These are phyloP conservation scores for Auxenochlorella pyrenoidosa DNA, from an alignment of 139 green algal species.

Conservation along the genomic window DNA sequence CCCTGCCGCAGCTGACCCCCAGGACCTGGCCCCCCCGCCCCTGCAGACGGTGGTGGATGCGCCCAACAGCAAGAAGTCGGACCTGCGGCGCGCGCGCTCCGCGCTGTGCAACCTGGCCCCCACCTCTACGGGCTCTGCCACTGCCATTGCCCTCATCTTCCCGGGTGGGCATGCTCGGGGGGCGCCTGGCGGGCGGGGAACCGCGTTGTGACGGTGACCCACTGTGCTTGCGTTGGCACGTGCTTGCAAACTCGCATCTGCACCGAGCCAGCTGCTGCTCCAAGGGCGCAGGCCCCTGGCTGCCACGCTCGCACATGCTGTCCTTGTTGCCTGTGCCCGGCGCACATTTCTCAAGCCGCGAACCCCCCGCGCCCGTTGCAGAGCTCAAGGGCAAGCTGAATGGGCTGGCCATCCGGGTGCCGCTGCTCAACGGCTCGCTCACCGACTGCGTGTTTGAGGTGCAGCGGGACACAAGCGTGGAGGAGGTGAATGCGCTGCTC, in stretches of 20 bases:
- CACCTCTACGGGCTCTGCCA: constrained; percentile 86
- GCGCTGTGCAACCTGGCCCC: constrained; percentile 87
- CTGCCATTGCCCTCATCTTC: constrained; percentile 90
- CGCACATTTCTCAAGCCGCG: neutral
- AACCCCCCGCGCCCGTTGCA: neutral
- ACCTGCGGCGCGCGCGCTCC: constrained; percentile 80
- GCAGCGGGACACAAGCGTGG: constrained; percentile 61
- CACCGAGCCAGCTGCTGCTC: too few species aligned
- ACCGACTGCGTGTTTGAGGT: constrained; percentile 85
- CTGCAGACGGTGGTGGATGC: constrained; percentile 83
- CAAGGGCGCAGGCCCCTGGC: too few species aligned
- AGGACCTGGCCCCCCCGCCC: too few species aligned
- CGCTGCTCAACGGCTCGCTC: constrained; percentile 86
- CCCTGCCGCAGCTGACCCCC: too few species aligned
- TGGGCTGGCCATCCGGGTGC: constrained; percentile 87
- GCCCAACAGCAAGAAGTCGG: constrained; percentile 86
- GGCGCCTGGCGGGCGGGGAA: too few species aligned
- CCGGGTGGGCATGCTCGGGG: constrained; percentile 35
- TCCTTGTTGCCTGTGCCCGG: neutral
- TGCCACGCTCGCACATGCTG: too few species aligned
- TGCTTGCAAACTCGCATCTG: too few species aligned
- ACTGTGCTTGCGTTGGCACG: too few species aligned
- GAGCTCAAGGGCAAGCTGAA: constrained; percentile 94
- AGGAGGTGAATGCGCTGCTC: constrained; percentile 85
- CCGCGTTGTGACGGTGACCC: too few species aligned